Evolutionary conservation across 768 basidiomycete species (phyloP).

Genomic region (Mycena filopes): DNA sequence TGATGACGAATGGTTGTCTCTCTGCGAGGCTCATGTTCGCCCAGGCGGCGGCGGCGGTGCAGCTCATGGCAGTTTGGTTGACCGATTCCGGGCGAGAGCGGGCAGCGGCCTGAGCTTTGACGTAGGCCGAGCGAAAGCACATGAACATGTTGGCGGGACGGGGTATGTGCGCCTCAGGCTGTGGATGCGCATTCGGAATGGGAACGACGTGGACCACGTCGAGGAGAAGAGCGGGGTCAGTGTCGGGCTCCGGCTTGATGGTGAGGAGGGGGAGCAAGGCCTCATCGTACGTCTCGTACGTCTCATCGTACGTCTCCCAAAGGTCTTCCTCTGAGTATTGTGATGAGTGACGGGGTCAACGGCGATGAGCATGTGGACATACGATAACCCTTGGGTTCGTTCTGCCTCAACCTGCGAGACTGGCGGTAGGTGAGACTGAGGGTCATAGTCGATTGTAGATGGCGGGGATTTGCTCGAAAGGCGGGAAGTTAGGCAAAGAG

Average conservation of each 20-base stretch:
- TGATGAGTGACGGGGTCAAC: background rate
- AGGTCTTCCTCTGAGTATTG: constrained; percentile 1
- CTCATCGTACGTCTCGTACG: background rate
- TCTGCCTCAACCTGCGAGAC: constrained; percentile 17
- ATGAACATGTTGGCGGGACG: constrained; percentile 69
- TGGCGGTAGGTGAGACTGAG: constrained; percentile 18
- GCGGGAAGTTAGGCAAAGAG: too few species aligned
- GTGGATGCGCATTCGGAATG: background rate
- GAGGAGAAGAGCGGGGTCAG: too few species aligned
- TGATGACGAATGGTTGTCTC: constrained; percentile 47
- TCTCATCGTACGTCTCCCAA: constrained; percentile 25
- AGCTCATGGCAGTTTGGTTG: constrained; percentile 59
- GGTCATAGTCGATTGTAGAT: constrained; percentile 5
- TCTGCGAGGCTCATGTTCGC: constrained; percentile 51
- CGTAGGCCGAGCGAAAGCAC: constrained; percentile 62
- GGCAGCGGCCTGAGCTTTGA: constrained; percentile 20
- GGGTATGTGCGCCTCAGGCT: constrained; percentile 47
- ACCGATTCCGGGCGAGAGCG: background rate
- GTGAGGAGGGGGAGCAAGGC: too few species aligned
- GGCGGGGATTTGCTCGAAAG: too few species aligned
- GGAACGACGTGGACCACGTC: background rate
- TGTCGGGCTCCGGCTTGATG: too few species aligned
- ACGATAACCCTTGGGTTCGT: background rate
- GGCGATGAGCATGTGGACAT: background rate
- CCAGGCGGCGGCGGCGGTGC: constrained; percentile 73